Evolutionary conservation across 306 rosid genomes (phyloP).

Genomic region (Hippophae tibetana): DNA sequence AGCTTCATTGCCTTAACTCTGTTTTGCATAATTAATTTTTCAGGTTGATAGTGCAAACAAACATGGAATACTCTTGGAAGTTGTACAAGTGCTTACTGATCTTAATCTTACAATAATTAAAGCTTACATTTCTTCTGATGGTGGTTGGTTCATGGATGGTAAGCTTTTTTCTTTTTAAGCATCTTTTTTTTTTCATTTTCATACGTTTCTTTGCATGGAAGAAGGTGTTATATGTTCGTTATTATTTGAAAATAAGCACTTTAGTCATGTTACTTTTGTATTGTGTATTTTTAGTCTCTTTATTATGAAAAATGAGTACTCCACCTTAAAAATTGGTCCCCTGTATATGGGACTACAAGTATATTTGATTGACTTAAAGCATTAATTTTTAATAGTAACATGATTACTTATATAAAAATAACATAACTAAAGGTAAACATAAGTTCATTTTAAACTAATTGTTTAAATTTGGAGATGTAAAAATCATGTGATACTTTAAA

Average conservation of each 20-base stretch:
- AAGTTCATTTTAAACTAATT: too few species aligned
- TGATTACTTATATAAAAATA: too few species aligned
- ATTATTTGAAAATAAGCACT: too few species aligned
- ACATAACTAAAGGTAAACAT: too few species aligned
- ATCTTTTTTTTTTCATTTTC: not conserved
- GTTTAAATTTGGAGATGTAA: too few species aligned
- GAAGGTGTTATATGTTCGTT: not conserved
- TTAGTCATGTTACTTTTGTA: not conserved
- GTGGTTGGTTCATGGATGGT: conserved; percentile 99
- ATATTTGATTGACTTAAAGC: too few species aligned
- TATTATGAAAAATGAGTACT: too few species aligned
- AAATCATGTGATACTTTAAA: too few species aligned
- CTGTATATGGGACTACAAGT: too few species aligned
- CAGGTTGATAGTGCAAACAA: conserved; percentile 88
- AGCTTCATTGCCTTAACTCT: conserved; percentile 7
- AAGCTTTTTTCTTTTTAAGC: conserved; percentile 8
- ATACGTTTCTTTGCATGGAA: not conserved
- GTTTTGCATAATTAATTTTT: conserved; percentile 9
- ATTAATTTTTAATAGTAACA: too few species aligned
- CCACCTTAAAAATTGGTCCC: too few species aligned
- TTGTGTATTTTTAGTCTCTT: too few species aligned
- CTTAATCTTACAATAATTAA: conserved; percentile 65
- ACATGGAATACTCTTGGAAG: conserved; percentile 86
- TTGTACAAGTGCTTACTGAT: conserved; percentile 85
- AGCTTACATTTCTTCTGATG: conserved; percentile 93